Base-by-base conservation (phyloP, 2,329 filamentous ascomycete species). In the Tolypocladium tundrense region DNA sequence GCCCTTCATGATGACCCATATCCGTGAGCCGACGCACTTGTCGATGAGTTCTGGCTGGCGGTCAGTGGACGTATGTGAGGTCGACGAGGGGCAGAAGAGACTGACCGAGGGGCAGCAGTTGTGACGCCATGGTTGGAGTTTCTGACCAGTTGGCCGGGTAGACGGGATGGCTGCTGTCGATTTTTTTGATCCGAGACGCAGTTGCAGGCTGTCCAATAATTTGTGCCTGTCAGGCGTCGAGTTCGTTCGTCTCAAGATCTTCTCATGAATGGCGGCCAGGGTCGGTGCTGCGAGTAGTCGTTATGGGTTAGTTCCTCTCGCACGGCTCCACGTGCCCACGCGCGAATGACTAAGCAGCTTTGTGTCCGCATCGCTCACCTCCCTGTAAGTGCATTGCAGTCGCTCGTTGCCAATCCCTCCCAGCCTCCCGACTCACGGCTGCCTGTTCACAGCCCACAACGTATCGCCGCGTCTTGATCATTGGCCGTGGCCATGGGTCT, bases 1-100 rank as follows among this genome's bases (percentile, higher is more conserved):
- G 64, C 92, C 91, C 77, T 99, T 99, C 94, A 99, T 99, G 68
- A 99, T 86, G 62, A 99, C 92, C 92, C 93, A 97, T 73, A 99
- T 97, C 68, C 88, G 88, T 57, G 92, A 97, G 61, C 94, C 94
- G 64, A 99, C 92, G 72, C 94, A 99, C 76, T 97, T 97, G 79
- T 99, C 94, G 74, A 99, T 97, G 71, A 99, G 85, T 76, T 99
- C 94, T 96, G 69, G 21, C 11, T 35, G 51, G 16, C 57, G 8
- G 54, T 58, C 27, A 59, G 58, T 51, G 52, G 57, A 39, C n/a
- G 42, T 13, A 41, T 5, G 53, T n/a, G 14, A 53, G 42, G 14
- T 21, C 39, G 45, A 39, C 43, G 56, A 40, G 39, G n/a, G 24
- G 50, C 31, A 54, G n/a, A 50, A 31, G 41, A 27, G 42, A 55